These are phyloP conservation scores for Chrysochromulina parva DNA, from an alignment of 78 protist species.

Conservation along the genomic window DNA sequence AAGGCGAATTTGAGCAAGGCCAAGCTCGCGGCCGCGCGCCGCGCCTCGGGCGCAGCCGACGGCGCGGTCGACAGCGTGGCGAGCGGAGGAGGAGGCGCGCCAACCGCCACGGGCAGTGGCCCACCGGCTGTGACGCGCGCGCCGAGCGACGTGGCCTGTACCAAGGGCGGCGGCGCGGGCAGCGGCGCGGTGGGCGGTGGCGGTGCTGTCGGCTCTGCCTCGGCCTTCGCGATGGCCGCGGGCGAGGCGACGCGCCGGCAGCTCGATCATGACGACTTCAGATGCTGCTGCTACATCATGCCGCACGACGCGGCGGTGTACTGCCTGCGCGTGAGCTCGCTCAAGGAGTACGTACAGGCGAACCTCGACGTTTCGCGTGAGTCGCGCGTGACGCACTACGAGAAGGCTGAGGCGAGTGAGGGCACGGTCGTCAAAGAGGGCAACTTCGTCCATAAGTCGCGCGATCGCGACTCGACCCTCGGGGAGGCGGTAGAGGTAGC, in stretches of 20 bases:
- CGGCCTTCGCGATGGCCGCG: background rate
- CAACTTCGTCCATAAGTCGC: background rate
- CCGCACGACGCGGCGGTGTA: conserved; percentile 16
- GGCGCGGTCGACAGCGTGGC: background rate
- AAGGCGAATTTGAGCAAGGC: background rate
- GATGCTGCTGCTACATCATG: conserved; percentile 34
- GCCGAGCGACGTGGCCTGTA: too few species aligned
- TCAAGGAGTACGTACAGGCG: conserved; percentile 38
- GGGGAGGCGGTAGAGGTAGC: conserved; percentile 26
- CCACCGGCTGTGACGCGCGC: background rate
- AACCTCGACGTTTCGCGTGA: background rate
- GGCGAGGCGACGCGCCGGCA: background rate
- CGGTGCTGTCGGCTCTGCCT: background rate
- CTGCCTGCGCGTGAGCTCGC: conserved; percentile 51
- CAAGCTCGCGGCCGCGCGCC: background rate
- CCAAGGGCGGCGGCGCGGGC: too few species aligned
- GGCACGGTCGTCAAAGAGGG: background rate
- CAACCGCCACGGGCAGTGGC: background rate
- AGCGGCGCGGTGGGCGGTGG: too few species aligned
- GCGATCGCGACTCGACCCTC: conserved; percentile 8
- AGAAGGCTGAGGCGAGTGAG: background rate
- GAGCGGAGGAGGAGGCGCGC: background rate
- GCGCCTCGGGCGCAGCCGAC: background rate
- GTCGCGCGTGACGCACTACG: background rate
- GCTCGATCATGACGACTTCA: background rate